Conservation (phyloP, 139 green algal genomes). For the Chlamydomonas asymmetrica region DNA sequence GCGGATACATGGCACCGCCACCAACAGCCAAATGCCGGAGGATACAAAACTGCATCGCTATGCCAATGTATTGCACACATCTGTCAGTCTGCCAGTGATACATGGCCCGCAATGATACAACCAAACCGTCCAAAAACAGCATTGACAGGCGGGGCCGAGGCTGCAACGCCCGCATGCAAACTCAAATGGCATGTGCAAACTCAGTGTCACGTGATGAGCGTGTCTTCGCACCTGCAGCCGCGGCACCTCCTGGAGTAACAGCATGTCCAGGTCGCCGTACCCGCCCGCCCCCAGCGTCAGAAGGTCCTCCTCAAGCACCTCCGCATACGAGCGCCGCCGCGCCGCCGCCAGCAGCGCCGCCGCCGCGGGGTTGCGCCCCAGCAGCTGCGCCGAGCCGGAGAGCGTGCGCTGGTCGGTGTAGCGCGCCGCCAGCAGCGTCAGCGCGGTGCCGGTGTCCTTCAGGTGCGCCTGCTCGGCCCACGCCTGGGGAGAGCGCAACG, state of each 20-base stretch:
- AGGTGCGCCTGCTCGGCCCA: constrained; percentile 13
- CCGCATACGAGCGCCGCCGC: background rate
- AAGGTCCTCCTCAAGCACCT: background rate
- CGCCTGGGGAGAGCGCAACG: background rate
- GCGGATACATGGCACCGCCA: background rate
- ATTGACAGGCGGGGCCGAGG: too few species aligned
- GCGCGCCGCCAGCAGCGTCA: constrained; percentile 22
- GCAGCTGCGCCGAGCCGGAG: background rate
- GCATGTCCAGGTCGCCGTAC: background rate
- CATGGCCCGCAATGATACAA: too few species aligned
- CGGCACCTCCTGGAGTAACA: constrained; percentile 20
- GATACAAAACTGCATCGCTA: background rate
- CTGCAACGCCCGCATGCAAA: too few species aligned
- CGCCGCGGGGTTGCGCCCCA: background rate
- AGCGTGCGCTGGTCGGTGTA: background rate
- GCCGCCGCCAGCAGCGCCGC: background rate
- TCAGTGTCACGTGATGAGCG: too few species aligned
- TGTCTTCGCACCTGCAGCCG: background rate
- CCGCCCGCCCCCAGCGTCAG: background rate
- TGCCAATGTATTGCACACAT: background rate
- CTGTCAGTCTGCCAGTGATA: too few species aligned
- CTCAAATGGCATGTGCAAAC: too few species aligned
- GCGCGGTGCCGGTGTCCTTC: constrained; percentile 19
- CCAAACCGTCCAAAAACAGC: too few species aligned
- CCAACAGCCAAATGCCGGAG: background rate